Evolutionary conservation across 2,329 filamentous ascomycete species (phyloP), one percentile per base, ranked within the genome.

Genomic region (Fusarium bulbicola): DNA sequence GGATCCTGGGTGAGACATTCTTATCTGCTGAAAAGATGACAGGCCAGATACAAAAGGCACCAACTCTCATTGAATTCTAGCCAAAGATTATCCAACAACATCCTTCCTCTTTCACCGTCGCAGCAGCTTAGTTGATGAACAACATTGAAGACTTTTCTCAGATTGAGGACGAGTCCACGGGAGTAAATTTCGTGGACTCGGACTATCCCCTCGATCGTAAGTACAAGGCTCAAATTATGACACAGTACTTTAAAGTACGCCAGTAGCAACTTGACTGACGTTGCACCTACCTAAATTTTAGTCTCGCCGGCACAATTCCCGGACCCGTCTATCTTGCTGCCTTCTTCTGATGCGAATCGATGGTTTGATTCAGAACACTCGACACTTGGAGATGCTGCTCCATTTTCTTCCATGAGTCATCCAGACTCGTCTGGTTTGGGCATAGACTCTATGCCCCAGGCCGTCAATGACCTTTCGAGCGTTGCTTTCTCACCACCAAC

Each of bases 101-200:
- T 46, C 24, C 43, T 34, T 21, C 28, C 30, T 24, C 30, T 61
- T 40, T 34, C 47, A 53, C 53, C 16, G 16, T 50, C 30, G 10
- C 47, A 24, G 34, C 54, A 34, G 20, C n/a, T 21, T 34, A 36
- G 20, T 64, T 59, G 46, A 75, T 75, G 73, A 75, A 26, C 47
- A 30, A 60, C 39, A 16, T 36, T 34, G 24, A 36, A 63, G 24
- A 30, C n/a, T n/a, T 50, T 32, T 42, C 62, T 24, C 42, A 21
- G 53, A 50, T 47, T 32, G 49, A 61, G 65, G 60, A 67, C 65
- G 73, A 65, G 73, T 70, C 59, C 57, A 60, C 50, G 57, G 63
- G 53, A 61, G 30, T 59, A 11, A 39, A 45, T 46, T 56, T 61
- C 59, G 58, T 60, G 60, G 68, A 47, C 70, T 74, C 64, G 73